Base-by-base conservation (phyloP, 2,329 filamentous ascomycete genomes). In the Fusarium setosum region DNA sequence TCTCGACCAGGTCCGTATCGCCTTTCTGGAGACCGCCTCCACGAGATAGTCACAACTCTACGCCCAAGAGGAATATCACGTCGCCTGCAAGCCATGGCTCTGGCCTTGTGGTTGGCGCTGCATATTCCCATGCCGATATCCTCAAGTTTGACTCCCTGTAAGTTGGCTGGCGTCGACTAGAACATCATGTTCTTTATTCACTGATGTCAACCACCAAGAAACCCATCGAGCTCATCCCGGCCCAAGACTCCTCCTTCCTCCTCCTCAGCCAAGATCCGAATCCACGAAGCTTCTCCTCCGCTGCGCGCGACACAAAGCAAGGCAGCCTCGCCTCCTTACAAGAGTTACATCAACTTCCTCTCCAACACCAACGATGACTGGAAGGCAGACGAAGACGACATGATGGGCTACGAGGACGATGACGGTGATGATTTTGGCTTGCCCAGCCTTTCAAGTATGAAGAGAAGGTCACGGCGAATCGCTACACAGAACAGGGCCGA, bases 91-190 rank as follows among this genome's bases (percentile, higher is more conserved):
- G 81, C 50, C 85, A 86, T 75, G 90, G 92, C 70, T 81, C 89
- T 49, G 88, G 84, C 73, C 87, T 95, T 63, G 92, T 99, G 32
- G 92, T 98, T 60, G 96, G 96, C 70, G 96, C 96, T 56, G 91
- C 94, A 42, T 99, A 99, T 77, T 98, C 96, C 13, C 96, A 99
- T 79, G 93, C 95, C 24, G 94, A 98, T 80, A 93, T 97, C 75
- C 85, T 97, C 72, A 97, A 95, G 79, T 91, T 95, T 74, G 92
- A 93, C 74, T 88, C 89, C 24, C 72, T 95, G 93, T 96, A 86
- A 68, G 86, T 78, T 29, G 56, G 38, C 57, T 51, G 31, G 15
- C 13, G 41, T 20, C 15, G 20, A 21, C 26, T 42, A 40, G 20
- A 35, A 17, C n/a, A 17, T 26, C 38, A 32, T 51, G 23, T 40